Conservation (phyloP, 441 rosid species). For the Brassica balearica region DNA sequence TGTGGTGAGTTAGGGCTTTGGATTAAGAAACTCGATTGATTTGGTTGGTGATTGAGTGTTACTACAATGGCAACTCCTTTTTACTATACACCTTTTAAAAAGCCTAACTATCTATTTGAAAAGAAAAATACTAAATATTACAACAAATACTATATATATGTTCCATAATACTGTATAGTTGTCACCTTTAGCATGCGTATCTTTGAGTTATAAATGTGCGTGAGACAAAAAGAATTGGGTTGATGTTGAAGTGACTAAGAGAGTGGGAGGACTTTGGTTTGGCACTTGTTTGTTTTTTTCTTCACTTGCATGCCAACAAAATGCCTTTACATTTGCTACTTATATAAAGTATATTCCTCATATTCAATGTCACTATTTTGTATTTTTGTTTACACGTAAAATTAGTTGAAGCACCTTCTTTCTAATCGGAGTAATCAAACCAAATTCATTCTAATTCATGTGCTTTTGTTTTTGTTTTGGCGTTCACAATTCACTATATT, state of each 20-base stretch:
- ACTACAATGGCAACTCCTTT: conserved; percentile 30
- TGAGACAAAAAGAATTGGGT: conserved; percentile 47
- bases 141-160: not conserved
- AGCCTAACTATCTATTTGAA: not conserved
- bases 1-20: conserved; percentile 29
- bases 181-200: conserved; percentile 27
- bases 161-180: not conserved
- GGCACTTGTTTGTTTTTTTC: conserved; percentile 41
- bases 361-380: conserved; percentile 5
- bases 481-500: not conserved
- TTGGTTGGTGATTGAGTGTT: conserved; percentile 34
- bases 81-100: not conserved
- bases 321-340: conserved; percentile 32
- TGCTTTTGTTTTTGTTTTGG: not conserved
- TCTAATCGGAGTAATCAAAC: not conserved
- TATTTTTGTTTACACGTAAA: not conserved
- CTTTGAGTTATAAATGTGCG: conserved; percentile 44
- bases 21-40: conserved; percentile 17
- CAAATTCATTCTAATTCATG: not conserved
- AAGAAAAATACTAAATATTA: not conserved
- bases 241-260: conserved; percentile 60
- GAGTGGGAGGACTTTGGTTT: conserved; percentile 22
- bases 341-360: conserved; percentile 8
- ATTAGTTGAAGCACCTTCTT: not conserved
- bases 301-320: conserved; percentile 26